Conservation (phyloP, 129 eudicot genomes). For the Daucus carota region DNA sequence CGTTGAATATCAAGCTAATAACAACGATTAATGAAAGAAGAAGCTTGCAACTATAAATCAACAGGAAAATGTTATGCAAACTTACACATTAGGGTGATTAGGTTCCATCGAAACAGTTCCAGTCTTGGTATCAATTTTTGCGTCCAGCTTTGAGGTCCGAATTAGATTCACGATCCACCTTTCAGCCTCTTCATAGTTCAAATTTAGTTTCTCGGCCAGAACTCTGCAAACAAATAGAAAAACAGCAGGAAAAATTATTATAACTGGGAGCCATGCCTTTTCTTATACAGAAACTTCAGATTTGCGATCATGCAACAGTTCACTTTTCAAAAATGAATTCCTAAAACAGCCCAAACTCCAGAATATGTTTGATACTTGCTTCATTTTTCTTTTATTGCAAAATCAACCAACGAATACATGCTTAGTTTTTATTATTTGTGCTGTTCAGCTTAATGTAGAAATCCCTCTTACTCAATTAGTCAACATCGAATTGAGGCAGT, state of each 20-base stretch:
- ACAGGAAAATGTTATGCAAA: background rate
- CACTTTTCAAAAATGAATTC: background rate
- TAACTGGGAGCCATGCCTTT: background rate
- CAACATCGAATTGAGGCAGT: no score
- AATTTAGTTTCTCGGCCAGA: slow-evolving; percentile 85
- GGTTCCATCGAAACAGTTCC: slow-evolving; percentile 94
- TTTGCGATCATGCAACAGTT: background rate
- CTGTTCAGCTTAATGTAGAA: no score
- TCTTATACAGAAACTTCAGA: background rate
- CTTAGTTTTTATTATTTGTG: no score
- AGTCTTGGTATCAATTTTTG: slow-evolving; percentile 74
- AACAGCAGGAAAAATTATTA: background rate
- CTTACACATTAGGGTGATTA: slow-evolving; percentile 87
- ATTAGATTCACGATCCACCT: slow-evolving; percentile 96
- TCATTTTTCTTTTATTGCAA: background rate
- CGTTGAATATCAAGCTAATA: background rate
- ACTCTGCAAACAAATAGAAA: slow-evolving; percentile 37
- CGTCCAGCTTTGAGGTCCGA: slow-evolving; percentile 84
- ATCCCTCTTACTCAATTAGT: no score
- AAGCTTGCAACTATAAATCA: background rate
- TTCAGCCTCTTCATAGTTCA: slow-evolving; percentile 89
- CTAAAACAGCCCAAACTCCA: no score
- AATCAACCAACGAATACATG: background rate
- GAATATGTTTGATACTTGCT: background rate
- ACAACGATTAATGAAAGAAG: background rate